Evolutionary conservation across 805 yeast species (phyloP).

Genomic region (Metschnikowia gruessii): DNA sequence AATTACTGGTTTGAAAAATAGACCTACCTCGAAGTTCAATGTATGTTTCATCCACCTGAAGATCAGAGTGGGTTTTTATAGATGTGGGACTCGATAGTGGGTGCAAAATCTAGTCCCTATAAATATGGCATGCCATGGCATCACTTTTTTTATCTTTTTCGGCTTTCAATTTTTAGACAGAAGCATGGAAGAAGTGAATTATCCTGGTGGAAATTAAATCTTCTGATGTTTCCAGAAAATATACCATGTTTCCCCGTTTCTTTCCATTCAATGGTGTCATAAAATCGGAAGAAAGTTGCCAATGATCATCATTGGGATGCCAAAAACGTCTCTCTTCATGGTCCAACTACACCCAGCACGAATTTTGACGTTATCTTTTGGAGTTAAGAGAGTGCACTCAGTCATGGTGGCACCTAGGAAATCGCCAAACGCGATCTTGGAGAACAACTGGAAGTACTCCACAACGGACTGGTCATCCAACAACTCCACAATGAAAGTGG

Average conservation of each 20-base stretch:
- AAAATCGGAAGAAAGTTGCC: slow-evolving; percentile 88
- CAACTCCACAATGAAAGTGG: slow-evolving; percentile 74
- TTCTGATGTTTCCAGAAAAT: too few species aligned
- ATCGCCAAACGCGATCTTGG: slow-evolving; percentile 86
- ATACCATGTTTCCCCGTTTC: not conserved
- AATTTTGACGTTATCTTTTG: slow-evolving; percentile 50
- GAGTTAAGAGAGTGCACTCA: slow-evolving; percentile 74
- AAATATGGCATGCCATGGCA: too few species aligned
- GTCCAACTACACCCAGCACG: slow-evolving; percentile 90
- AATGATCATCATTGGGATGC: slow-evolving; percentile 94
- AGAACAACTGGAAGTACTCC: slow-evolving; percentile 82
- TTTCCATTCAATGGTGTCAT: slow-evolving; percentile 10
- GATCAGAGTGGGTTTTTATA: too few species aligned
- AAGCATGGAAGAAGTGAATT: too few species aligned
- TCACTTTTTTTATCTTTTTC: too few species aligned
- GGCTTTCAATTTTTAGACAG: too few species aligned
- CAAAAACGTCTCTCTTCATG: slow-evolving; percentile 89
- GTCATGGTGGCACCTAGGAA: slow-evolving; percentile 84
- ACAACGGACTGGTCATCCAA: slow-evolving; percentile 85
- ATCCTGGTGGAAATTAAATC: too few species aligned
- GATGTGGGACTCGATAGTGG: not conserved
- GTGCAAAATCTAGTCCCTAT: not conserved
- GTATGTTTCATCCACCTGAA: too few species aligned
- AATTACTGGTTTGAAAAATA: not conserved
- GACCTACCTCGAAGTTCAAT: too few species aligned